These are phyloP conservation scores for Malus domestica DNA, from an alignment of 306 rosid species.

Conservation along the genomic window DNA sequence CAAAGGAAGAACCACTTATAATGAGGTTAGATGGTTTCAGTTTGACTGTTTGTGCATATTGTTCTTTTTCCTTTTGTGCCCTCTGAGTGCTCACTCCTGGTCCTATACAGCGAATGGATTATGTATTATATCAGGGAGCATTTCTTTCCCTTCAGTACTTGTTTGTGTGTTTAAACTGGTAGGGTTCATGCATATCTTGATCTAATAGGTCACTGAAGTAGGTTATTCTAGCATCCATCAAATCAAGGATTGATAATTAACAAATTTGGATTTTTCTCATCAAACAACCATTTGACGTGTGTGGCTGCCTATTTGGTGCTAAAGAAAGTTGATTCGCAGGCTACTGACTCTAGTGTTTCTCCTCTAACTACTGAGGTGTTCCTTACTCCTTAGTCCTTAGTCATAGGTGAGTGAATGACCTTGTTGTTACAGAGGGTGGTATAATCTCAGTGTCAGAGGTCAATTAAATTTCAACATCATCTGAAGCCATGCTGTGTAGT, in stretches of 20 bases:
- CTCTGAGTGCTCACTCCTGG: not conserved
- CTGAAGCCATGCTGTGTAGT: not conserved
- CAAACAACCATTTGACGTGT: not conserved
- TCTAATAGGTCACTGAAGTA: not conserved
- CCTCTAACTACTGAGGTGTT: not conserved
- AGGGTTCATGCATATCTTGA: not conserved
- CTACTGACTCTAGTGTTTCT: not conserved
- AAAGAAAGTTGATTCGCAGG: not conserved
- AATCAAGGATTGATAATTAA: not conserved
- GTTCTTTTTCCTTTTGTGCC: not conserved
- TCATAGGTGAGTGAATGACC: not conserved
- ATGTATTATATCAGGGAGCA: not conserved
- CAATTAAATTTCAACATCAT: not conserved
- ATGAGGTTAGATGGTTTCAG: constrained; percentile 59
- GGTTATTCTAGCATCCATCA: not conserved
- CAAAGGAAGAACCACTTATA: constrained; percentile 94
- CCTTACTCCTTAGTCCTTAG: not conserved
- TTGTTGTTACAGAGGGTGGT: not conserved
- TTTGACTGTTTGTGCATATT: not conserved
- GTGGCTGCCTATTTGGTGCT: not conserved
- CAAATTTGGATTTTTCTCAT: not conserved
- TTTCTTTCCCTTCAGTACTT: not conserved
- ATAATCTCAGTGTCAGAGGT: not conserved
- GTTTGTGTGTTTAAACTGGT: not conserved
- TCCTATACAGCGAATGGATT: not conserved